A percentile compares a stretch with the other conserved stretches of the same genome.
Conservation (phyloP, 345 rosid genomes). For the Excoecaria cochinchinensis region DNA sequence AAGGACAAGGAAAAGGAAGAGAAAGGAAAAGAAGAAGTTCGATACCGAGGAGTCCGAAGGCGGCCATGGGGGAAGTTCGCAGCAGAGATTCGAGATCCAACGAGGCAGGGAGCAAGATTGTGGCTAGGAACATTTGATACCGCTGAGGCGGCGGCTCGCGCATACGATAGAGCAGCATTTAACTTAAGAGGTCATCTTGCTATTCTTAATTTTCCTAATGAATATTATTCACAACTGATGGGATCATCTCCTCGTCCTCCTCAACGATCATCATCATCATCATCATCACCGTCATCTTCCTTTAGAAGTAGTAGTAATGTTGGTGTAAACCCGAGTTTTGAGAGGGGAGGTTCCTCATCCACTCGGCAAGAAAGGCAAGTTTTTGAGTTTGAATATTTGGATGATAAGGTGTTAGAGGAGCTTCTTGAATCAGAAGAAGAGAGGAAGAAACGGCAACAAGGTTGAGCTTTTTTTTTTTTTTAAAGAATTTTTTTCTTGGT, state of each 20-base stretch:
- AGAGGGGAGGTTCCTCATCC: constrained; percentile 32
- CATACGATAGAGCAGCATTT: constrained; percentile 83
- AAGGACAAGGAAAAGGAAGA: constrained; percentile 17
- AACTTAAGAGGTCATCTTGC: constrained; percentile 73
- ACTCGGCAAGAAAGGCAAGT: constrained; percentile 47
- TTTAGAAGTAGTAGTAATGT: background rate
- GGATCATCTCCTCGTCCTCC: constrained; percentile 31
- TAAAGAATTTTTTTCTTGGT: background rate
- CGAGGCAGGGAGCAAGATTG: constrained; percentile 62
- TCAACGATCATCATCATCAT: constrained; percentile 19
- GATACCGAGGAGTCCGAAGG: constrained; percentile 69
- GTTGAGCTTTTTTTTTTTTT: background rate
- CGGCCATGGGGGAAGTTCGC: constrained; percentile 94
- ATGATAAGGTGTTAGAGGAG: constrained; percentile 73
- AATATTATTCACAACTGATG: constrained; percentile 44
- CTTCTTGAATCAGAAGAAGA: constrained; percentile 73
- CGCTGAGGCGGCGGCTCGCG: constrained; percentile 82
- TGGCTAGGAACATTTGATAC: constrained; percentile 93
- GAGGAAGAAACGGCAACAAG: constrained; percentile 38
- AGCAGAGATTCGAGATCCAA: constrained; percentile 77
- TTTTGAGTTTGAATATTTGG: constrained; percentile 75
- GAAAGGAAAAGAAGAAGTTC: constrained; percentile 42
- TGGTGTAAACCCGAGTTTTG: background rate
- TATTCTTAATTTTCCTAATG: constrained; percentile 74
- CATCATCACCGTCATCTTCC: constrained; percentile 19